A percentile compares a stretch with the other conserved stretches of the same genome.
These are phyloP conservation scores for Phytophthora pinifolia DNA, from an alignment of 352 stramenopile genomes.

Conservation along the genomic window DNA sequence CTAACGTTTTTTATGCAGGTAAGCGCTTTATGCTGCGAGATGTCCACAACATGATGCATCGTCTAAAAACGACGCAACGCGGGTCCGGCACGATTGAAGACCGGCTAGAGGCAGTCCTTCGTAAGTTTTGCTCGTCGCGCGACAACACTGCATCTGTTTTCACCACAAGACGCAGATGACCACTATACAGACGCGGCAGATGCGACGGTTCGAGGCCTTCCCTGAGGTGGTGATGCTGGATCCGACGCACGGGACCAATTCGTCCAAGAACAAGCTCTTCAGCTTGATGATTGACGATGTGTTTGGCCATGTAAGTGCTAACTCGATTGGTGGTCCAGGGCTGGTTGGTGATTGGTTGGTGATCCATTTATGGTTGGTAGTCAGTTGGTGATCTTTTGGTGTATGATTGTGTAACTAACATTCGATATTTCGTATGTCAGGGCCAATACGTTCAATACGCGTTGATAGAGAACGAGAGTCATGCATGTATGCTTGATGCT, in stretches of 20 bases:
- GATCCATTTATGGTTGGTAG: too few species aligned
- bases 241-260: slow-evolving; percentile 4
- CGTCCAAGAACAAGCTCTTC: slow-evolving; percentile 14
- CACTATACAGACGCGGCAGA: slow-evolving; percentile 4
- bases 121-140: background rate
- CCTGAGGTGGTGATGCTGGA: slow-evolving; percentile 1
- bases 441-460: too few species aligned
- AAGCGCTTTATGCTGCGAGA: too few species aligned
- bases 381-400: too few species aligned
- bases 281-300: slow-evolving; percentile 15
- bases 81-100: background rate
- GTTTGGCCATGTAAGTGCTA: slow-evolving; percentile 10
- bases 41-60: slow-evolving; percentile 2
- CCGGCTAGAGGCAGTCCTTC: background rate
- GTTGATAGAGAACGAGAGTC: too few species aligned
- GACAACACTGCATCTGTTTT: background rate
- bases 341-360: too few species aligned
- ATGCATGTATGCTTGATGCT: too few species aligned
- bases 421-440: too few species aligned
- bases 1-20: too few species aligned
- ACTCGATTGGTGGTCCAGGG: too few species aligned
- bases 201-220: background rate
- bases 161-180: background rate
- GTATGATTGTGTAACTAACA: too few species aligned
- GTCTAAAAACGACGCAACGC: background rate